Evolutionary conservation across 805 yeast species (phyloP), one percentile per base, ranked within the genome.

Genomic region (Candida gorgasii): DNA sequence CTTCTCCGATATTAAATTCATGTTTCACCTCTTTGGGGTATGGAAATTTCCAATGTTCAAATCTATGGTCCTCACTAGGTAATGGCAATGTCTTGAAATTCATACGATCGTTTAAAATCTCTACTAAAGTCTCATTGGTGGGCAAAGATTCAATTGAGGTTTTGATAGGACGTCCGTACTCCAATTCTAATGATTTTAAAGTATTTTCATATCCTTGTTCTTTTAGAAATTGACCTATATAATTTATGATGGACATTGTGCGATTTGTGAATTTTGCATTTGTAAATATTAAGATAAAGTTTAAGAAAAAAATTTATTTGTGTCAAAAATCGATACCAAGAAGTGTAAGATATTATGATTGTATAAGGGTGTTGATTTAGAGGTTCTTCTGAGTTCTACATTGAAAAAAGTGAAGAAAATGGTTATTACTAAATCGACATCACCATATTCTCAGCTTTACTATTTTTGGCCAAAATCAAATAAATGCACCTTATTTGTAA

Each of bases 141-240:
- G 52, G 51, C 7, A 44, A 33, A 1, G 48, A 40, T 3, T 54
- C 44, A 8, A 43, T 42, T 2, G 42, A 46, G 2, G 54, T 44
- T 17, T 40, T 39, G 13, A 72, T 57, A 4, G 67, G 61, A 32
- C 46, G 58, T 8, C 78, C 75, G 35, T 67, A 53, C 43, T 78
- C 82, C 12, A 51, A 46, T 48, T 80, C 75, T 36, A 83, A 76
- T 2, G 64, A 52, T n/a, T 59, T 54, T 11, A 82, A 58, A 0
- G 90, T 77, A 0, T 62, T 63, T 1, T 42, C 46, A 36, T 69
- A 72, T 0, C 78, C 76, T 20, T 78, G 69, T n/a, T 69, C 62
- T 20, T 68, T 57, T n/a, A 85, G 67, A 49, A 76, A 84, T 22
- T 80, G 78, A 0, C 86, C 89, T 9, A 85, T 67, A 23, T 83